Evolutionary conservation across 352 stramenopile genomes (phyloP), one percentile per base, ranked within the genome.

Genomic region (Pythium aristosporum): DNA sequence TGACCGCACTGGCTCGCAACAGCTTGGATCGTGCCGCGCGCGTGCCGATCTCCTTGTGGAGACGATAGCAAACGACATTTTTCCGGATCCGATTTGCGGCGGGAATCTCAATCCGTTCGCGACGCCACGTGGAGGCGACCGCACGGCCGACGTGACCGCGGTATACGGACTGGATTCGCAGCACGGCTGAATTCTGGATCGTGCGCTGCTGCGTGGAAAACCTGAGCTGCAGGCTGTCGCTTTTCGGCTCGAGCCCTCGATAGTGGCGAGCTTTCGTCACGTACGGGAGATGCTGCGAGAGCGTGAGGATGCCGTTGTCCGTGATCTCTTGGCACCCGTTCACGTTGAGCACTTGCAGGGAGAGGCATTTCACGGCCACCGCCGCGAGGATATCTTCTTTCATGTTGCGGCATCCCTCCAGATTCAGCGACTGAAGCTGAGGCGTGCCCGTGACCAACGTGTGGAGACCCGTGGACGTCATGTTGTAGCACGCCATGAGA

Each of bases 301-400:
- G 68, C n/a, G 85, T 92, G 20, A 50, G 57, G 36, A 94, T 75
- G 0, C 85, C 82, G 8, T 75, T 80, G 49, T 94, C 82, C 4
- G 85, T 91, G 60, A 94, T 89, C 39, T 94, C 79, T 54, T 89
- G 74, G 42, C 85, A 94, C 28, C 85, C 85, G 16, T 80, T 85
- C 36, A 94, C 49, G 39, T 91, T 90, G 12, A 94, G 73, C 21
- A 80, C 71, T 57, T 91, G 81, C 0, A 94, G 65, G 18, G 79
- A 70, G 13, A 85, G 57, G 11, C 83, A 91, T 25, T 65, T 65
- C 7, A 73, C 77, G 10, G 79, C 82, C 9, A 91, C 66, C 10
- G 72, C 73, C 3, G 73, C 83, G 2, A 94, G 68, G 37, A 91
- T 83, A 36, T 90, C 80, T 67, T 92, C 85, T 44, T 74, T 72